Evolutionary conservation across 495 filamentous ascomycete species (phyloP).

Genomic region (Thermochaetoides thermophila): DNA sequence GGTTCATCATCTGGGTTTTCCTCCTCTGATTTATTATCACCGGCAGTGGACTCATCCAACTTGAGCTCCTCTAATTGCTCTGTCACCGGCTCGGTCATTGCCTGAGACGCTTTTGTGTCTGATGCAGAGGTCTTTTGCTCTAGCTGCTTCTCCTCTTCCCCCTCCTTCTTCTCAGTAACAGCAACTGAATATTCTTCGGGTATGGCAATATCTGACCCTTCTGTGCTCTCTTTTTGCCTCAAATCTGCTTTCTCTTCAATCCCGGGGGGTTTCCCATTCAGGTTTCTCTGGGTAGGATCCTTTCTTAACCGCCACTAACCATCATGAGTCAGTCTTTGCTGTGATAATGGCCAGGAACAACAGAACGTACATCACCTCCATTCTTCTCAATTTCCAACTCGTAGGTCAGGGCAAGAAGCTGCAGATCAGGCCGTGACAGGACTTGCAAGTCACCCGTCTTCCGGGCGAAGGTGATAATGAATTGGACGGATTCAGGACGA

Average conservation of each 20-base stretch:
- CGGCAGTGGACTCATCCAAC: background rate
- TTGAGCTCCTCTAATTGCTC: conserved; percentile 9
- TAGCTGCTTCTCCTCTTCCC: conserved; percentile 4
- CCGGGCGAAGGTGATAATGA: conserved; percentile 72
- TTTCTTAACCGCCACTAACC: conserved; percentile 58
- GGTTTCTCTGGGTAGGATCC: conserved; percentile 56
- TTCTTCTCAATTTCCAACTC: conserved; percentile 79
- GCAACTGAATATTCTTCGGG: background rate
- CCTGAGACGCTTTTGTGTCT: conserved; percentile 15
- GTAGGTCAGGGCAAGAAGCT: conserved; percentile 79
- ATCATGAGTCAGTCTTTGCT: background rate
- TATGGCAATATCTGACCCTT: background rate
- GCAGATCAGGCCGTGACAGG: conserved; percentile 73
- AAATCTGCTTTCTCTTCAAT: conserved; percentile 6
- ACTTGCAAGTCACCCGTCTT: conserved; percentile 83
- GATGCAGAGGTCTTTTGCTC: background rate
- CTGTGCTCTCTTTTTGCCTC: too few relatives aligned
- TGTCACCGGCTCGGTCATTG: conserved; percentile 3
- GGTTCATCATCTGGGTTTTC: conserved; percentile 26
- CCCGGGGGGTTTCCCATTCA: conserved; percentile 55
- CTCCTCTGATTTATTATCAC: conserved; percentile 46
- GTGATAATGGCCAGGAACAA: too few relatives aligned
- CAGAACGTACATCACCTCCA: conserved; percentile 37
- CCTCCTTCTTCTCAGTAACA: conserved; percentile 1
- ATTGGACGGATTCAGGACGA: conserved; percentile 54